Percentiles rank a stretch among this genome's conserved stretches.
phyloP scores from a whole-genome alignment of 2,329 filamentous ascomycete species.

The Eutypa lata region DNA sequence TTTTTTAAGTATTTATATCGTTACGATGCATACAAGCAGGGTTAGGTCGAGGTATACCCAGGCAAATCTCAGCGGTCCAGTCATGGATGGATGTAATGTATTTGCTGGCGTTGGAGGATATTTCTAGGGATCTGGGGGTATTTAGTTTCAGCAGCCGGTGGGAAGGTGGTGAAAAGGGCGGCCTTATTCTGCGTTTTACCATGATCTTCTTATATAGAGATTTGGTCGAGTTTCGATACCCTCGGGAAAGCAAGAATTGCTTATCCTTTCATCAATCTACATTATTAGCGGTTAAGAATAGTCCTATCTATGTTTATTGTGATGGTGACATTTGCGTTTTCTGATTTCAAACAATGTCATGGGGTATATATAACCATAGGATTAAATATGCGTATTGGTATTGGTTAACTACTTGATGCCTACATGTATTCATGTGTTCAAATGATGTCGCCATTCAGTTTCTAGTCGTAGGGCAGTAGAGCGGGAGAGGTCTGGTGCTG shows the following conservation, averaged over 20 bases:
- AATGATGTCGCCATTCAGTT: too few species aligned
- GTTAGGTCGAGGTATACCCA: background rate
- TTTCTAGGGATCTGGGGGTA: background rate
- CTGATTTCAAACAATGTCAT: too few species aligned
- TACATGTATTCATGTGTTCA: too few species aligned
- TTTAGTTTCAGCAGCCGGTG: too few species aligned
- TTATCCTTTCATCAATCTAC: background rate
- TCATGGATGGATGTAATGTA: background rate
- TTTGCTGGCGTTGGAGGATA: background rate
- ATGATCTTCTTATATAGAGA: background rate
- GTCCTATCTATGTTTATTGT: too few species aligned
- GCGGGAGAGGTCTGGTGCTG: too few species aligned
- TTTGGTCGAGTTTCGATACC: background rate
- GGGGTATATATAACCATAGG: too few species aligned
- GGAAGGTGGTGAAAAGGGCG: too few species aligned
- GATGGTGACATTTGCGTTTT: too few species aligned
- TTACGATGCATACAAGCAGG: background rate
- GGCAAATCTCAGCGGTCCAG: background rate
- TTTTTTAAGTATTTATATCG: background rate
- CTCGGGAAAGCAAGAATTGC: background rate
- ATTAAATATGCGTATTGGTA: too few species aligned
- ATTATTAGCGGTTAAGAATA: background rate
- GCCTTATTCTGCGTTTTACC: background rate
- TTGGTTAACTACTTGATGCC: too few species aligned
- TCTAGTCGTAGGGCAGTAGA: too few species aligned